phyloP scores from a whole-genome alignment of 371 early-diverging fungal species.

The Mortierella polycephala region DNA sequence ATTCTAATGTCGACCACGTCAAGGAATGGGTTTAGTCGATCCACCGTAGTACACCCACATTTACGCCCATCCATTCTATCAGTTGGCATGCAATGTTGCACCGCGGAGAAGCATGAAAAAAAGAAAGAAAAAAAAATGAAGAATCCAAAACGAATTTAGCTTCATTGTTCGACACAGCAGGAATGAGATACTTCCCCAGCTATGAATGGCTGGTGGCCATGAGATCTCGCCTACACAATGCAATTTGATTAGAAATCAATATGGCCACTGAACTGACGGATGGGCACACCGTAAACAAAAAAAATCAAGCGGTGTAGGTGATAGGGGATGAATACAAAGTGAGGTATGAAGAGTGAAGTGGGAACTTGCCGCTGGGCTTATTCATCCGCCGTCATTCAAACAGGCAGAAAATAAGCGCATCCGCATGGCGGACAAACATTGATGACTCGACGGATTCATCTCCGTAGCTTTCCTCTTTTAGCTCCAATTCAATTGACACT shows the following conservation, averaged over 20 bases:
- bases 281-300: too few species aligned
- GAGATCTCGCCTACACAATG: conserved; percentile 1
- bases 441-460: background rate
- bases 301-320: too few species aligned
- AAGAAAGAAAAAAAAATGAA: too few species aligned
- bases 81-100: too few species aligned
- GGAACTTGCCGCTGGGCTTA: too few species aligned
- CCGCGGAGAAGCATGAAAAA: background rate
- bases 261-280: too few species aligned
- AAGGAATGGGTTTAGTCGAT: too few species aligned
- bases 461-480: conserved; percentile 2
- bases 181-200: background rate
- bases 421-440: conserved; percentile 6
- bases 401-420: background rate
- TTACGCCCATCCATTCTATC: too few species aligned
- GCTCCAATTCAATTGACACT: background rate
- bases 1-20: too few species aligned
- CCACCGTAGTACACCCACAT: too few species aligned
- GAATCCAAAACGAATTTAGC: conserved; percentile 24
- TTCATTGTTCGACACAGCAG: background rate
- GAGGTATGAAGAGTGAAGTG: too few species aligned
- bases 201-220: conserved; percentile 9
- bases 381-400: background rate
- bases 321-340: too few species aligned
- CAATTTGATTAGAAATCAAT: background rate